Base-by-base conservation (phyloP, 495 filamentous ascomycete species). In the Polyplosphaeria fusca region DNA sequence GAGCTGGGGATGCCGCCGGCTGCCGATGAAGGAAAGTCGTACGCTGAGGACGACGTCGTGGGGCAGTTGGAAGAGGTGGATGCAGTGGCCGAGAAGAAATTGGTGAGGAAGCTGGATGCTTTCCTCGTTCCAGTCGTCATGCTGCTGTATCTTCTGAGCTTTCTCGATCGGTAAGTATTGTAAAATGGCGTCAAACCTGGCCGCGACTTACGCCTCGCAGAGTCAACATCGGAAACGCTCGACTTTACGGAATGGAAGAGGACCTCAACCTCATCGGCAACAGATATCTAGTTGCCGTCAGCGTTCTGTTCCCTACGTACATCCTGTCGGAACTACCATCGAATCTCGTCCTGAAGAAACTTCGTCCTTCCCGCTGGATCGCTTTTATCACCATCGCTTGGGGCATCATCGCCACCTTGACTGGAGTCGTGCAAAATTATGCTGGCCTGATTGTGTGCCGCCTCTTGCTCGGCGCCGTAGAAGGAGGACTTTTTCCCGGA, bases 211-310 rank as follows among this genome's bases (percentile, higher is more conserved):
- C 49, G 22, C 22, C 23, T 27, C 14, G 14, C 46, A 79, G 74
- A 59, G 86, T 89, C 20, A 89, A 89, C 64, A 91, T 92, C 56
- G 87, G 86, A 52, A 89, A 88, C 72, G 84, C 86, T n/a, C 60
- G 63, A 7, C 71, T 91, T 24, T 89, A 88, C 60, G 74, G 75
- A 5, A 51, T 91, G 46, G 85, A 88, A 70, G 72, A 78, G 46
- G 87, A 90, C 55, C 74, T 91, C 5, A 73, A 77, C 1, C 66
- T 88, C 41, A 67, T 71, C 5, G 77, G 79, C 14, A 77, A 85
- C 49, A 80, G 88, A 67, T 90, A 84, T 68, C 82, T 90, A 68
- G 71, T 82, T 26, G 76, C 84, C 22, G 82, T 89, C 13, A 86
- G 82, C 5, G 82, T 87, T 60, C 74, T 91, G 24, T 91, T 89